Base-by-base conservation (phyloP, 2,329 filamentous ascomycete genomes). In the Venturia pyrina region DNA sequence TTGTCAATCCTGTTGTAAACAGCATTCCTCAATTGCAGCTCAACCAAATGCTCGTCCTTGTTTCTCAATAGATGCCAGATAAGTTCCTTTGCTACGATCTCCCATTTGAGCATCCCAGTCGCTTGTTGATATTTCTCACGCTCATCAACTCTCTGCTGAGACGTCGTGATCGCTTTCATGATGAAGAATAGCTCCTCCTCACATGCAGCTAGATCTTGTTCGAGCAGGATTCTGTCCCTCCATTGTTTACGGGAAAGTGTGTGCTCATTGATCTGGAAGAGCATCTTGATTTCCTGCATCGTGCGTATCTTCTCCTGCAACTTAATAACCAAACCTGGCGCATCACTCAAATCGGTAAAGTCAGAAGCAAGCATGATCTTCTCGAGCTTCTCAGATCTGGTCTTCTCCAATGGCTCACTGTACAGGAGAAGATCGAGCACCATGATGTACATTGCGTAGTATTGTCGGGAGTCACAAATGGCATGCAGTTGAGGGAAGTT, bases 281-380 rank as follows among this genome's bases (percentile, higher is more conserved):
- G 89, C 44, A 88, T 87, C 77, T 98, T 98, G 80, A 99, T 96
- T 72, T 97, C 93, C 73, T 97, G 91, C 28, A 99, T 83, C 74
- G 96, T 92, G 63, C 91, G 86, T 71, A 99, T 96, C 10, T 95
- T 89, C 72, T 96, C 89, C 76, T 99, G 95, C 34, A 99, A 82
- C 73, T 87, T 89, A 73, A 89, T 88, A 40, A 99, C 93, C 86
- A 96, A 93, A 74, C 93, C 90, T 0, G 95, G 95, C 3, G 93
- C 91, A 63, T 95, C 96, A 66, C 91, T 88, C 56, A 99, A 82
- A 74, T 99, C 95, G 75, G 93, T 99, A 74, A 99, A 99, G 77
- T 99, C 95, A 0, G 95, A 98, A 1, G 93, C 95, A 62, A 99
- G 85, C 87, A 99, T 97, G 71, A 99, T 99, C 82, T 97, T 98